Evolutionary conservation across 352 stramenopile genomes (phyloP).

Genomic region (Globisporangium irregulare): DNA sequence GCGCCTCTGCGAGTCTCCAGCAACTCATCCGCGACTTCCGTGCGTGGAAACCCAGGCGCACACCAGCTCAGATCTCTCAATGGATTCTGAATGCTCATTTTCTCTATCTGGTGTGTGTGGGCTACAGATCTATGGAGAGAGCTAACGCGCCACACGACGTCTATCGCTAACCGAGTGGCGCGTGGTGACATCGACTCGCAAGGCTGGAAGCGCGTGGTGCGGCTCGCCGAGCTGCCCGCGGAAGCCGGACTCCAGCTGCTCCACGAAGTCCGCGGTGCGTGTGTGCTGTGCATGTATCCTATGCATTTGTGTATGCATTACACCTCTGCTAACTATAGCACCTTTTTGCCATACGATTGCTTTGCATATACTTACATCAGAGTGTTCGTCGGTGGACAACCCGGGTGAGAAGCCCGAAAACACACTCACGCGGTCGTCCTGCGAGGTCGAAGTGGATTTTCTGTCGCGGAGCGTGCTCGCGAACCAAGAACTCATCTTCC

Average conservation of each 20-base stretch:
- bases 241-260: constrained; percentile 29
- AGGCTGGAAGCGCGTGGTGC: constrained; percentile 35
- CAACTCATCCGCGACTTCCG: constrained; percentile 13
- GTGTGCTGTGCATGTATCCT: not conserved
- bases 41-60: constrained; percentile 12
- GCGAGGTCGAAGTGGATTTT: constrained; percentile 31
- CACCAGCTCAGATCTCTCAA: not conserved
- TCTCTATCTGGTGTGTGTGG: not conserved
- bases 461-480: constrained; percentile 21
- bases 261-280: constrained; percentile 33
- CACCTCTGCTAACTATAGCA: not conserved
- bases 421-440: constrained; percentile 39
- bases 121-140: constrained; percentile 32
- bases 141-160: constrained; percentile 18
- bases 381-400: constrained; percentile 50
- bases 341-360: not conserved
- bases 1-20: constrained; percentile 9
- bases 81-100: not conserved
- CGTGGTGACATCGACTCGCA: not conserved
- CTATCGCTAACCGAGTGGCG: constrained; percentile 6
- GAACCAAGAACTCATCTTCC: constrained; percentile 28
- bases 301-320: not conserved
- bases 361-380: constrained; percentile 13
- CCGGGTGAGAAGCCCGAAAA: constrained; percentile 46
- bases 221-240: constrained; percentile 22